Conservation (phyloP, 306 rosid species). For the Alnus rubra region DNA sequence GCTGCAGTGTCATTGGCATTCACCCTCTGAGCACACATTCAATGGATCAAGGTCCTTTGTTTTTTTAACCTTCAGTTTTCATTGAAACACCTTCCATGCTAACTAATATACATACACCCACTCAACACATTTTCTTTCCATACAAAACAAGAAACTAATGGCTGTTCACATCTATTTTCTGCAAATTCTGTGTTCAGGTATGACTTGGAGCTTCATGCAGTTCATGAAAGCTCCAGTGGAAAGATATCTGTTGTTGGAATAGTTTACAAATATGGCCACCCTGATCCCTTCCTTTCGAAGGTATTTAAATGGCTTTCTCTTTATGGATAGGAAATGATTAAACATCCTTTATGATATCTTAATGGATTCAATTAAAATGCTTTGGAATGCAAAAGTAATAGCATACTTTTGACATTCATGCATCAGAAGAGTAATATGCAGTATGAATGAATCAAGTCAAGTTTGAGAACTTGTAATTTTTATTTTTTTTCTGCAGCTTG, state of each 20-base stretch:
- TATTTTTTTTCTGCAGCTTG: no score
- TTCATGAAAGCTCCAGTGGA: slow-evolving; percentile 48
- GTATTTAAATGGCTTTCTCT: slow-evolving; percentile 33
- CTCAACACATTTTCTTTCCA: background rate
- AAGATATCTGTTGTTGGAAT: slow-evolving; percentile 61
- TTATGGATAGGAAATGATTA: no score
- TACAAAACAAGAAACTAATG: background rate
- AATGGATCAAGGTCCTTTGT: slow-evolving; percentile 55
- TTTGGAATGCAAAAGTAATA: no score
- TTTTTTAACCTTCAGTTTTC: background rate
- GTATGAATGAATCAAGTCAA: background rate
- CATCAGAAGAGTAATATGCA: background rate
- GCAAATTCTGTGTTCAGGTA: slow-evolving; percentile 39
- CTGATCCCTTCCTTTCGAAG: slow-evolving; percentile 64
- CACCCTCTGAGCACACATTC: slow-evolving; percentile 79
- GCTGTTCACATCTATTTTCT: background rate
- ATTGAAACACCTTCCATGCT: background rate
- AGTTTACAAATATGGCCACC: slow-evolving; percentile 54
- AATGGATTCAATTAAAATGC: no score
- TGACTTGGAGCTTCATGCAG: slow-evolving; percentile 58
- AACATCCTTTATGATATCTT: no score
- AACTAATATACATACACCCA: background rate
- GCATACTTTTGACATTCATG: background rate
- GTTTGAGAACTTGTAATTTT: background rate
- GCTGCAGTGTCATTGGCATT: slow-evolving; percentile 76